Evolutionary conservation across 2,329 filamentous ascomycete species (phyloP), one percentile per base, ranked within the genome.

Genomic region (Neofusicoccum umdonicola): DNA sequence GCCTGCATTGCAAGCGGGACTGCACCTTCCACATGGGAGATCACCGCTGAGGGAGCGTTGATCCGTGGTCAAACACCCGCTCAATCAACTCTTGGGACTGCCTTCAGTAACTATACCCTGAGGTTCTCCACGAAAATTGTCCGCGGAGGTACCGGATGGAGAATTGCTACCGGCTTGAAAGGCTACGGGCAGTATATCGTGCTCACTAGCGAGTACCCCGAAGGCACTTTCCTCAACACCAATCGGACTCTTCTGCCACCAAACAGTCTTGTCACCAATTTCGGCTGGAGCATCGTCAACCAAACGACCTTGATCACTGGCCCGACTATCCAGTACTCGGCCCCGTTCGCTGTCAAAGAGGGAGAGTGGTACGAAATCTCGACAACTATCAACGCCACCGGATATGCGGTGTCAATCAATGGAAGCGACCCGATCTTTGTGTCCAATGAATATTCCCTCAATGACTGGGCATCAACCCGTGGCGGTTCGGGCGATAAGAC

Each of bases 61-160:
- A 69, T 80, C 3, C 70, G 74, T 2, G 77, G 75, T 12, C 73
- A 76, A 52, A 66, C 73, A 11, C 74, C 74, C 2, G 72, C 71
- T 1, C 67, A 72, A 7, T 75, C 68, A 6, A 67, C 67, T 9
- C 68, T 71, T 15, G 73, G 68, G 2, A 66, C 63, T 1, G 7
- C 19, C 0, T 71, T 74, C 11, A 65, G 66, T 42, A 76, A 79
- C 51, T 80, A 81, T 57, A 79, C 75, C 0, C 62, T 81, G 35
- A 67, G 70, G 0, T 80, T 81, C 54, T 70, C 70, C 1, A 74
- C 74, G 2, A 79, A 77, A 61, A 80, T 81, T 44, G 70, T 69
- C 4, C 68, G 72, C 17, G 78, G 74, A 5, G 79, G 79, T 2
- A 73, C 71, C 8, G 76, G 79, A n/a, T 81, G 77, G 78, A 70